A percentile compares a stretch with the other conserved stretches of the same genome.
Evolutionary conservation across 2,329 filamentous ascomycete genomes (phyloP).

Genomic region (Epichloe coenophiala): DNA sequence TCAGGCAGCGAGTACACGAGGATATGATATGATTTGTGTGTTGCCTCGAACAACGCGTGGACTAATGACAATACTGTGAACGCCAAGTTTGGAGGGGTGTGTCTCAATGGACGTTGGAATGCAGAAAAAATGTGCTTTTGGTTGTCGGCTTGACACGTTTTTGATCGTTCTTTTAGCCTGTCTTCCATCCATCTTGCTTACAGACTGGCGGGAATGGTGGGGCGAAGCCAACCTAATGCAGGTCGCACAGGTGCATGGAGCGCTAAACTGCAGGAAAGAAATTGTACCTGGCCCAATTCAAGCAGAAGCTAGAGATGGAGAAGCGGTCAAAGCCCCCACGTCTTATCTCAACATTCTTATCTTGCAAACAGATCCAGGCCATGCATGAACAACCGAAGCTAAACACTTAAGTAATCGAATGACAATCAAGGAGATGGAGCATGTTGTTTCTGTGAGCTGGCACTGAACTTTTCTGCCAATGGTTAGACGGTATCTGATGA

Average conservation of each 20-base stretch:
- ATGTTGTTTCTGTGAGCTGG: too few relatives aligned
- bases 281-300: background rate
- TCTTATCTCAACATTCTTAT: background rate
- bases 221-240: background rate
- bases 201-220: background rate
- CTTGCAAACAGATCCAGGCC: background rate
- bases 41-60: too few relatives aligned
- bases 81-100: background rate
- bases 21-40: too few relatives aligned
- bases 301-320: background rate
- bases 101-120: background rate
- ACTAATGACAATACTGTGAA: background rate
- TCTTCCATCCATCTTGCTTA: background rate
- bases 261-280: background rate
- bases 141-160: background rate
- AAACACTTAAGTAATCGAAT: too few relatives aligned
- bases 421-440: too few relatives aligned
- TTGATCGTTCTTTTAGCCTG: background rate
- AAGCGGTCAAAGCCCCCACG: conserved; percentile 4
- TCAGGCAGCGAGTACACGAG: too few relatives aligned
- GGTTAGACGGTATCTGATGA: too few relatives aligned
- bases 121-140: background rate
- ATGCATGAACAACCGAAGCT: background rate
- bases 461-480: too few relatives aligned
- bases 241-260: background rate